These are phyloP conservation scores for Candida palmyrensis DNA, from an alignment of 805 yeast genomes.

Conservation along the genomic window DNA sequence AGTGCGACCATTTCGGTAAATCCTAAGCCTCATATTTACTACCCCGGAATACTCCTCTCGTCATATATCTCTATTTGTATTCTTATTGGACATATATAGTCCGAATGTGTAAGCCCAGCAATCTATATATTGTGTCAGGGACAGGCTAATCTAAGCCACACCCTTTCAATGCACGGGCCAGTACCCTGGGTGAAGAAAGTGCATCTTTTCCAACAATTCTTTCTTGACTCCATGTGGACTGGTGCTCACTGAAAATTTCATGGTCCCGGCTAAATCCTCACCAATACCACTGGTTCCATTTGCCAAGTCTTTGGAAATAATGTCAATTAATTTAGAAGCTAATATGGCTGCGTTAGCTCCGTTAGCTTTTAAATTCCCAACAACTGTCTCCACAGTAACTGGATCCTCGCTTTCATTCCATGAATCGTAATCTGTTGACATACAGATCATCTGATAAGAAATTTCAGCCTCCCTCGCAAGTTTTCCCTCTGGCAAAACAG, in stretches of 20 bases:
- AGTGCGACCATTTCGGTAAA: too few species aligned
- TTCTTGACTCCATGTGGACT: conserved; percentile 65
- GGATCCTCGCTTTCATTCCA: conserved; percentile 96
- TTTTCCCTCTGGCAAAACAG: conserved; percentile 94
- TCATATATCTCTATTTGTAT: too few species aligned
- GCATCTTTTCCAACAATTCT: conserved; percentile 73
- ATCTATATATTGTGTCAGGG: too few species aligned
- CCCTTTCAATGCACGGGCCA: conserved; percentile 50
- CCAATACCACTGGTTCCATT: conserved; percentile 55
- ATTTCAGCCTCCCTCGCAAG: conserved; percentile 97
- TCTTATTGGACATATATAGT: too few species aligned
- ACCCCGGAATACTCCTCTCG: too few species aligned
- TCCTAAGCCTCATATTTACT: too few species aligned
- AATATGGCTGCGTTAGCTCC: conserved; percentile 77
- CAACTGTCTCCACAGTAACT: conserved; percentile 96
- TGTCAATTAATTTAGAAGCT: conserved; percentile 64
- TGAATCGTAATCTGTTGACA: conserved; percentile 98
- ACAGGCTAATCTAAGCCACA: too few species aligned
- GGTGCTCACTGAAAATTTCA: conserved; percentile 81
- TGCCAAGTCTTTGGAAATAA: conserved; percentile 57
- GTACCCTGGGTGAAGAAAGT: conserved; percentile 86
- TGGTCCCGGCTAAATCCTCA: conserved; percentile 63
- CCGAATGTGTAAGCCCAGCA: too few species aligned
- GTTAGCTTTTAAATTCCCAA: conserved; percentile 85
- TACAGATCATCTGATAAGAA: conserved; percentile 95